These are phyloP conservation scores for Thalassiosira oceanica DNA, from an alignment of 352 stramenopile species.

Conservation along the genomic window DNA sequence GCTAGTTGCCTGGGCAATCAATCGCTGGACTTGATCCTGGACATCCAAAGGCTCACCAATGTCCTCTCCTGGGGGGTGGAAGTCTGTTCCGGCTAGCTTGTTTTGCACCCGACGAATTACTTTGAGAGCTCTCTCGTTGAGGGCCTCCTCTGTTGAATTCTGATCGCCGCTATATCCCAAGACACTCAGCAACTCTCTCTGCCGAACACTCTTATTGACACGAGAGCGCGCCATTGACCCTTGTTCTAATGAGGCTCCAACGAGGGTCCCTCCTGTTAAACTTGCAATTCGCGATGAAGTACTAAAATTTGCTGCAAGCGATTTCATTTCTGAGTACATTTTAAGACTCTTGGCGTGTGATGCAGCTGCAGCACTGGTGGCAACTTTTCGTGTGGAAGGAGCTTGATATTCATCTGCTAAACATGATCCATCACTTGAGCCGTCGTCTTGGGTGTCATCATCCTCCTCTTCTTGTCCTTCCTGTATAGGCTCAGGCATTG, in stretches of 20 bases:
- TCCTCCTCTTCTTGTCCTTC: conserved; percentile 17
- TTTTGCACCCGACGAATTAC: conserved; percentile 97
- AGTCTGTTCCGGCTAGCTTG: conserved; percentile 98
- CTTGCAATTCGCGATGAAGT: conserved; percentile 68
- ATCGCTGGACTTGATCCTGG: conserved; percentile 93
- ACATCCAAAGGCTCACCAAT: conserved; percentile 78
- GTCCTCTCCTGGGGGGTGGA: conserved; percentile 74
- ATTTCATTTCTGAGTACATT: conserved; percentile 79
- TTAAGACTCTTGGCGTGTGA: conserved; percentile 67
- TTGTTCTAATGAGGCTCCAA: conserved; percentile 37
- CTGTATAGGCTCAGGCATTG: conserved; percentile 9
- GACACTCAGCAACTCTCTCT: conserved; percentile 69
- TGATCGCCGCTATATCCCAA: conserved; percentile 49
- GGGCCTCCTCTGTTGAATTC: conserved; percentile 79
- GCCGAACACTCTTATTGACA: conserved; percentile 69
- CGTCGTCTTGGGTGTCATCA: conserved; percentile 13
- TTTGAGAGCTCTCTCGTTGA: conserved; percentile 94
- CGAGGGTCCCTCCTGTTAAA: conserved; percentile 54
- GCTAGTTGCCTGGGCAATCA: conserved; percentile 97
- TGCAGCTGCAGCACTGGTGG: conserved; percentile 16
- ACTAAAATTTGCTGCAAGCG: conserved; percentile 61
- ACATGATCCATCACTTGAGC: conserved; percentile 22
- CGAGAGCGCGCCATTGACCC: conserved; percentile 66
- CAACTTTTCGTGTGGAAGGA: conserved; percentile 14
- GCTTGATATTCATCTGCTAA: no score